These are phyloP conservation scores for Coffea humblotiana DNA, from an alignment of 305 asterid species.

Conservation along the genomic window DNA sequence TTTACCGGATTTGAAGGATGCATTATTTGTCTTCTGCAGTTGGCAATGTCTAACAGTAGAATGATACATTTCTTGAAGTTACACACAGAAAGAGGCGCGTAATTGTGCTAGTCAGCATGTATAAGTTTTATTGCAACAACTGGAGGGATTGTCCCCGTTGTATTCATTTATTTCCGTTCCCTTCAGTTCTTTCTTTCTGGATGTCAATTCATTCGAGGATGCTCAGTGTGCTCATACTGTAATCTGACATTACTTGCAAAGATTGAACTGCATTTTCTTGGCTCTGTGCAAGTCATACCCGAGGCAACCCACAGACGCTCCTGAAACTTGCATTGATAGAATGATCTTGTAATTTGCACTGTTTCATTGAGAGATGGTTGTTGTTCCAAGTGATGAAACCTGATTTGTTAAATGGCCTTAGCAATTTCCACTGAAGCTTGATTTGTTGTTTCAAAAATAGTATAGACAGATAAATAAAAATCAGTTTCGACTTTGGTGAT, in stretches of 20 bases:
- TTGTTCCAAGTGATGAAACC: not conserved
- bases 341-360: not conserved
- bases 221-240: too few species aligned
- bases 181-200: not conserved
- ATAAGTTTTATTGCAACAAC: not conserved
- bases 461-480: too few species aligned
- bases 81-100: not conserved
- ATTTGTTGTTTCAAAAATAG: too few species aligned
- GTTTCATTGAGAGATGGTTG: not conserved
- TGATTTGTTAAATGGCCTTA: too few species aligned
- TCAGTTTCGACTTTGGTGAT: not conserved
- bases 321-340: not conserved
- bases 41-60: not conserved
- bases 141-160: not conserved
- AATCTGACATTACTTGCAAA: too few species aligned
- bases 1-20: not conserved
- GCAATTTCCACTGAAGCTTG: too few species aligned
- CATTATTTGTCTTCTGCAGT: not conserved
- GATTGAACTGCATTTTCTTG: not conserved
- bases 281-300: not conserved
- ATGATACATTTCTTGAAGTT: not conserved
- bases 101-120: not conserved
- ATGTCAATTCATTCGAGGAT: too few species aligned
- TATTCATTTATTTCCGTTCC: not conserved
- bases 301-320: too few species aligned